These are phyloP conservation scores for Saksenaea vasiformis DNA, from an alignment of 371 early-diverging fungal genomes.

Conservation along the genomic window DNA sequence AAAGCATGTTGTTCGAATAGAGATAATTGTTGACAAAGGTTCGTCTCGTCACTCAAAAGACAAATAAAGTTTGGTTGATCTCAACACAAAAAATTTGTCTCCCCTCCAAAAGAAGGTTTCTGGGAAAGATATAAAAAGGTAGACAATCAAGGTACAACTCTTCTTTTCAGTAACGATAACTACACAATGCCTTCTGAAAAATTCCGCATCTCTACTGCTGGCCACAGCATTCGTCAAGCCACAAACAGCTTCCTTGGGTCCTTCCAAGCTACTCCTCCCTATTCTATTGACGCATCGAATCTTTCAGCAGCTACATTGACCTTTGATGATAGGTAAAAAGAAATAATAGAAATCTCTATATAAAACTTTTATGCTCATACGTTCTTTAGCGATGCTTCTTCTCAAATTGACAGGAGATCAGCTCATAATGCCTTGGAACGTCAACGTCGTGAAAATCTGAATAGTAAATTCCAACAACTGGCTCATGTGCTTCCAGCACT, in stretches of 20 bases:
- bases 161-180: neutral
- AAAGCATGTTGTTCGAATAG: neutral
- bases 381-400: conserved; percentile 9
- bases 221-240: conserved; percentile 15
- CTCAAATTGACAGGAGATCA: conserved; percentile 43
- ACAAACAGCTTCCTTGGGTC: conserved; percentile 16
- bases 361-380: neutral
- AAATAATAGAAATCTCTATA: neutral
- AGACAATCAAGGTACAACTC: neutral
- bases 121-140: neutral
- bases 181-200: conserved; percentile 20
- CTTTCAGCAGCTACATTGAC: neutral
- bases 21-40: neutral
- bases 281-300: neutral
- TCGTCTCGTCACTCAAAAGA: neutral
- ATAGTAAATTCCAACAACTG: conserved; percentile 76
- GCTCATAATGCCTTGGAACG: conserved; percentile 83
- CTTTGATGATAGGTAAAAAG: neutral
- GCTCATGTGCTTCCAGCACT: conserved; percentile 78
- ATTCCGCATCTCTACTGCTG: conserved; percentile 14
- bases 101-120: neutral
- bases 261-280: conserved; percentile 3
- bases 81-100: neutral
- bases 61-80: neutral
- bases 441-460: conserved; percentile 77